These are phyloP conservation scores for Kluyveromyces aestuarii DNA, from an alignment of 805 yeast species.

Conservation along the genomic window DNA sequence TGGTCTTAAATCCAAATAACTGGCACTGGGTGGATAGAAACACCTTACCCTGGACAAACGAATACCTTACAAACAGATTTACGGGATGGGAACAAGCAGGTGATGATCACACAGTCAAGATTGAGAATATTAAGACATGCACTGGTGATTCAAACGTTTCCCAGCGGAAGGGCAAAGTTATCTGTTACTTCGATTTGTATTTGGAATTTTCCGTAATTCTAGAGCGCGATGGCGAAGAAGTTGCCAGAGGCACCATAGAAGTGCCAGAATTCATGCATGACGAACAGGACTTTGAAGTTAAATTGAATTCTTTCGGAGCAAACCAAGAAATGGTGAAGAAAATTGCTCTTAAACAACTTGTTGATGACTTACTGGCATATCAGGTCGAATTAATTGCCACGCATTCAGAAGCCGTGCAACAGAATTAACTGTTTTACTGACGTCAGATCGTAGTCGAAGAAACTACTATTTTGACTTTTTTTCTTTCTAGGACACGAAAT, in stretches of 20 bases:
- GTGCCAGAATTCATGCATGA: constrained; percentile 72
- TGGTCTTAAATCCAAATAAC: constrained; percentile 63
- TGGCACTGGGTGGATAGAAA: constrained; percentile 73
- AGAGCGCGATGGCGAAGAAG: constrained; percentile 31
- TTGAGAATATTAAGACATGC: constrained; percentile 35
- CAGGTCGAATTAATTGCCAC: constrained; percentile 53
- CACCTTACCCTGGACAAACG: constrained; percentile 55
- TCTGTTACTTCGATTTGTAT: constrained; percentile 62
- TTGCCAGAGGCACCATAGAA: constrained; percentile 35
- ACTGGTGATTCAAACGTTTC: constrained; percentile 76
- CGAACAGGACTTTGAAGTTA: constrained; percentile 58
- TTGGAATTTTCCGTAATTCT: constrained; percentile 37
- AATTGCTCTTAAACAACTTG: constrained; percentile 44
- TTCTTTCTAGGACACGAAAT: neutral
- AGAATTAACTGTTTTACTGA: constrained; percentile 14
- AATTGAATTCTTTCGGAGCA: constrained; percentile 33
- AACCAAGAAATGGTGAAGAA: constrained; percentile 32
- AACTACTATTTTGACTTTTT: too few relatives aligned
- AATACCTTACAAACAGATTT: constrained; percentile 37
- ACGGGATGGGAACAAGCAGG: constrained; percentile 11
- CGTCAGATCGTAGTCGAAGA: too few relatives aligned
- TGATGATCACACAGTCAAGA: constrained; percentile 15
- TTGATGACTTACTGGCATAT: constrained; percentile 42
- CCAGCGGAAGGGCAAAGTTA: constrained; percentile 74
- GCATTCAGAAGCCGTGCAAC: constrained; percentile 58